A percentile compares a stretch with the other conserved stretches of the same genome.
These are phyloP conservation scores for Gossypium laxum DNA, from an alignment of 441 rosid genomes.

Conservation along the genomic window DNA sequence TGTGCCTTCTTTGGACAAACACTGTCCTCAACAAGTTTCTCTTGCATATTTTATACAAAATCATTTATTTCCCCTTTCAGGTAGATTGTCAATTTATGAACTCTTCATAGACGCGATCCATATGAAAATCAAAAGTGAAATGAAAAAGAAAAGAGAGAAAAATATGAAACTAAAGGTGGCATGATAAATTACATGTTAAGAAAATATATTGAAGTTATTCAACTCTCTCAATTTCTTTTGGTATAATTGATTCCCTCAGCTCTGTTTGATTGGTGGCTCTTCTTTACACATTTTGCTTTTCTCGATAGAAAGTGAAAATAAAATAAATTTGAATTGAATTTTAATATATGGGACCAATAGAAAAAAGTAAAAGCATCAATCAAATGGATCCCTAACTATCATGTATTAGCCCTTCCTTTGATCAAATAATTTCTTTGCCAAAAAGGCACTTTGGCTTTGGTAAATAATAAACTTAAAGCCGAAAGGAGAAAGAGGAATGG, in stretches of 20 bases:
- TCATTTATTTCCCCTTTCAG: neutral
- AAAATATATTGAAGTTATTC: neutral
- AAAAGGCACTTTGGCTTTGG: neutral
- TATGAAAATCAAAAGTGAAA: slow-evolving; percentile 6
- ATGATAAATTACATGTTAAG: neutral
- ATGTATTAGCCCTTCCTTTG: neutral
- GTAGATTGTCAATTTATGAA: neutral
- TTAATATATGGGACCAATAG: neutral
- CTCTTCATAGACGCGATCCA: neutral
- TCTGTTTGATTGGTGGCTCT: neutral
- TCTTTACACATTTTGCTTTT: neutral
- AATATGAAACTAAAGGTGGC: neutral
- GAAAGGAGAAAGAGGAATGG: neutral
- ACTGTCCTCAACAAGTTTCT: neutral
- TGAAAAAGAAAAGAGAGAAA: neutral
- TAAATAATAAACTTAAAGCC: neutral
- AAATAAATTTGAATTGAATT: neutral
- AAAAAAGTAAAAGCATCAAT: neutral
- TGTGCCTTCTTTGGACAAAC: neutral
- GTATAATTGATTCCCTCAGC: neutral
- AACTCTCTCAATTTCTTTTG: neutral
- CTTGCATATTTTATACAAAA: neutral
- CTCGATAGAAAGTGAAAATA: neutral
- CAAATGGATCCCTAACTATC: neutral
- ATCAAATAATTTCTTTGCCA: slow-evolving; percentile 1